A percentile compares a stretch with the other conserved stretches of the same genome.
These are phyloP conservation scores for Neofusicoccum sp. DNA, from an alignment of 2,329 filamentous ascomycete genomes.

Conservation along the genomic window DNA sequence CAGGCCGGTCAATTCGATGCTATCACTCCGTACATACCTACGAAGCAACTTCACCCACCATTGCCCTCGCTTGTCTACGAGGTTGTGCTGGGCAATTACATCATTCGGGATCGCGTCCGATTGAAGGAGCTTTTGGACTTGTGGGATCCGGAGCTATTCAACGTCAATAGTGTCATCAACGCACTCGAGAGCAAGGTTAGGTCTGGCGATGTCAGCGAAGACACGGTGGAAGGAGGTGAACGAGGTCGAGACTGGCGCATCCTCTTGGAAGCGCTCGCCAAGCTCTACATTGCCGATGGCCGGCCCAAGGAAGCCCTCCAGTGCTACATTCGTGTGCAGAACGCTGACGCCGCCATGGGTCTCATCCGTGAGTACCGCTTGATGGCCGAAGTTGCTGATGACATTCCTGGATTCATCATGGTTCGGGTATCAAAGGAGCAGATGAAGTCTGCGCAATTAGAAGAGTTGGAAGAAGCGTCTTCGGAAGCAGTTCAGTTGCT, in stretches of 20 bases:
- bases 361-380: constrained; percentile 86
- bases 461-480: constrained; percentile 75
- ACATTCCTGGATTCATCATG: constrained; percentile 84
- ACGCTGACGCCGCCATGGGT: constrained; percentile 83
- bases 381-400: constrained; percentile 83
- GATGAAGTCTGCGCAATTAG: constrained; percentile 61
- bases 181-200: constrained; percentile 80
- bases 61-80: constrained; percentile 84
- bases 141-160: constrained; percentile 84
- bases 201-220: constrained; percentile 70
- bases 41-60: constrained; percentile 71
- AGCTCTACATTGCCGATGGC: constrained; percentile 77
- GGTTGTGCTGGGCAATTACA: constrained; percentile 83
- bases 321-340: constrained; percentile 86
- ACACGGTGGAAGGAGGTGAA: constrained; percentile 71
- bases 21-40: constrained; percentile 80
- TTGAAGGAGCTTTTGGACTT: constrained; percentile 77
- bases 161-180: constrained; percentile 71
- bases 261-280: constrained; percentile 81
- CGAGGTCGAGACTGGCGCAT: constrained; percentile 81
- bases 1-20: constrained; percentile 84
- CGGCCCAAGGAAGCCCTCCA: constrained; percentile 79
- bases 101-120: constrained; percentile 69
- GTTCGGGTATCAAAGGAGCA: constrained; percentile 77
- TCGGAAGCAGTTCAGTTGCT: constrained; percentile 81